Percentiles rank a stretch among this genome's conserved stretches.
Conservation (phyloP, 345 rosid genomes). For the Euphorbia tirucalli region DNA sequence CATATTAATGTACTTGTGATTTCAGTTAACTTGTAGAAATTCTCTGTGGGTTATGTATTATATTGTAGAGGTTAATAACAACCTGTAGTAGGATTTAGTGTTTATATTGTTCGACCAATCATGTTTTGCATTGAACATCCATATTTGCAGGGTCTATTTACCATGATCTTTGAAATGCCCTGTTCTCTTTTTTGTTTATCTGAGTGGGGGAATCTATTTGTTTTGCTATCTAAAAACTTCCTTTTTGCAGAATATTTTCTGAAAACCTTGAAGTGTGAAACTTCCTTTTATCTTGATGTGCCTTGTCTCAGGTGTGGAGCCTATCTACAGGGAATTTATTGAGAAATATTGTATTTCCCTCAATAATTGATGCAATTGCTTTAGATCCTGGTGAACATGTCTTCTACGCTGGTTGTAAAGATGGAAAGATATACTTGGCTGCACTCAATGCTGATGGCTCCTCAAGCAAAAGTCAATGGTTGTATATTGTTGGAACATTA, state of each 20-base stretch:
- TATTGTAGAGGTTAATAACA: not conserved
- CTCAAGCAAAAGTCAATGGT: constrained; percentile 39
- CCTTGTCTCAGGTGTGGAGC: constrained; percentile 73
- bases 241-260: not conserved
- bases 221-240: not conserved
- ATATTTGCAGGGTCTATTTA: not conserved
- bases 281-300: not conserved
- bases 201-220: not conserved
- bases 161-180: not conserved
- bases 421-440: constrained; percentile 72
- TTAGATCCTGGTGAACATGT: constrained; percentile 78
- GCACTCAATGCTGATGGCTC: constrained; percentile 57
- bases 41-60: not conserved
- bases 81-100: no score
- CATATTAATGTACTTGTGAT: not conserved
- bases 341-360: constrained; percentile 66
- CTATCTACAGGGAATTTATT: constrained; percentile 56
- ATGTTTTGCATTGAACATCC: not conserved
- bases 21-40: not conserved
- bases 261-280: not conserved
- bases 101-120: not conserved
- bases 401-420: constrained; percentile 83
- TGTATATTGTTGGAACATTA: constrained; percentile 60
- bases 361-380: constrained; percentile 68
- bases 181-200: not conserved